Evolutionary conservation across 495 filamentous ascomycete genomes (phyloP), one percentile per base, ranked within the genome.

Genomic region (Cenococcum geophilum): DNA sequence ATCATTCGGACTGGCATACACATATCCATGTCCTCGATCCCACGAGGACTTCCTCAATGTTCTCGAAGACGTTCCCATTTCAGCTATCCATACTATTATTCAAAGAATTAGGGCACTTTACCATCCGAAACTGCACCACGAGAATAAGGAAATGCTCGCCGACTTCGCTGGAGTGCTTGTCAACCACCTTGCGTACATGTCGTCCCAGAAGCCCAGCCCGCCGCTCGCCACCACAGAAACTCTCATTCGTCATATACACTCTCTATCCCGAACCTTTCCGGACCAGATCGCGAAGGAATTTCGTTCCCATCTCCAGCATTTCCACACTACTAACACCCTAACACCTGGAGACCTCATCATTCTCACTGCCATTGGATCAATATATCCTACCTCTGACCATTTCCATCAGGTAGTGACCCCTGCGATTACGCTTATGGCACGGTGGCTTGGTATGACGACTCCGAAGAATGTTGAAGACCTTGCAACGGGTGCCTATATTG

Each of bases 361-460:
- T 25, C 75, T 99, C 42, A 92, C 89, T 0, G 90, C 90, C 0
- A 82, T 97, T 64, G 83, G 83, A 32, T 83, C 85, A 8, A 88
- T 92, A 60, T 99, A 95, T 71, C 91, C 95, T 5, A 96, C 95
- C 0, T 95, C 89, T 0, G 93, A 99, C 74, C 90, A 96, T 72
- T 97, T 97, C 73, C 93, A 97, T 65, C 86, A 91, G 58, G 87
- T 97, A 16, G 84, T 88, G 51, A 97, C 93, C 4, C 93, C 93
- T 0, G 88, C 92, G 1, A 87, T 89, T 69, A 80, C 97, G 6
- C 82, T 80, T 54, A 87, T 97, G 71, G 81, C 83, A 32, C 81
- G 88, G 50, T 97, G 88, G 70, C 78, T 98, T n/a, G 89, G 85
- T 0, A 84, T 95, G 65, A 88, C 83, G 52, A 76, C 83, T 27